phyloP scores from a whole-genome alignment of 2,329 filamentous ascomycete species.

The Pyricularia grisea region DNA sequence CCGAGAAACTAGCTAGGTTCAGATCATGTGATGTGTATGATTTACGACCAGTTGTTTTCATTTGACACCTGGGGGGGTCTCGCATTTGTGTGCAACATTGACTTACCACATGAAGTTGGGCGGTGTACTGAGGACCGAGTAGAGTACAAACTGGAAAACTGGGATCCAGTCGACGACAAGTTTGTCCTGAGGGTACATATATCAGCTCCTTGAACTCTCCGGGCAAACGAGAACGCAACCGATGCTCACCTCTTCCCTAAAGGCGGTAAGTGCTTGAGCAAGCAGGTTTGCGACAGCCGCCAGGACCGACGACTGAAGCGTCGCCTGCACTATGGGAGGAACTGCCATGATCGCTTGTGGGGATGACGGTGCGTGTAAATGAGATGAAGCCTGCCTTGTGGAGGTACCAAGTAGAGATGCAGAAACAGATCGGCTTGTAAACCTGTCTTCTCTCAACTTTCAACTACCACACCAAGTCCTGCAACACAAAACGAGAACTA shows the following conservation, averaged over 20 bases:
- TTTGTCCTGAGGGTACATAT: constrained; percentile 32
- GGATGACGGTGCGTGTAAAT: neutral
- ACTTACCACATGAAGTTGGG: constrained; percentile 74
- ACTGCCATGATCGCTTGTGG: neutral
- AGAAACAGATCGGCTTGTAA: no score
- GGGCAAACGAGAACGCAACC: constrained; percentile 1
- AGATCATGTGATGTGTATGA: neutral
- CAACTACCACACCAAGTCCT: neutral
- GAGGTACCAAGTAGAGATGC: neutral
- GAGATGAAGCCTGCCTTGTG: neutral
- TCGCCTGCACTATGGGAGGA: constrained; percentile 33
- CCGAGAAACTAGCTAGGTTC: no score
- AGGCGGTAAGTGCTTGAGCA: constrained; percentile 60
- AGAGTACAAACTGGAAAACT: constrained; percentile 69
- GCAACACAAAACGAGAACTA: neutral
- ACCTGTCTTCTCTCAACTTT: neutral
- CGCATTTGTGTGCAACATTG: neutral
- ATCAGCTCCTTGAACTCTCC: neutral
- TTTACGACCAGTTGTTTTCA: neutral
- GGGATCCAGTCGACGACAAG: constrained; percentile 56
- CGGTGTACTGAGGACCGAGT: constrained; percentile 62
- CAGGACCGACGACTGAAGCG: constrained; percentile 56
- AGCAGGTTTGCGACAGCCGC: constrained; percentile 62
- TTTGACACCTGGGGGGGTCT: neutral
- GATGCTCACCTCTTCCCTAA: constrained; percentile 44